Percentiles rank a stretch among this genome's conserved stretches.
Conservation (phyloP, 208 protist species). For the Pavlovales sp. region DNA sequence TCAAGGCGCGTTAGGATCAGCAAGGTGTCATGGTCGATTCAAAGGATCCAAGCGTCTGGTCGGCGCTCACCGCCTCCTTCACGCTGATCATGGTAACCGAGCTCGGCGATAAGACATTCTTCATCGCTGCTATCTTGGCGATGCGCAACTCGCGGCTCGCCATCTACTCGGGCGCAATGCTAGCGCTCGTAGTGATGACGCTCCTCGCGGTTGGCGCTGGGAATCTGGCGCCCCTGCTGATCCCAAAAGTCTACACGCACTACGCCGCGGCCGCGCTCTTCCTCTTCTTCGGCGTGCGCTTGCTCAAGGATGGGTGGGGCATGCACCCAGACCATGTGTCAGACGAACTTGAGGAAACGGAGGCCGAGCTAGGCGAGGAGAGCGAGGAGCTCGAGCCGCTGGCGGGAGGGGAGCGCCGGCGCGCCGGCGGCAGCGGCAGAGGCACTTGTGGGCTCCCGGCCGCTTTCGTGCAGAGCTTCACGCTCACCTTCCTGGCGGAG, state of each 20-base stretch:
- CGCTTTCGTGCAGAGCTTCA: conserved; percentile 82
- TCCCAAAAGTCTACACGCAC: conserved; percentile 75
- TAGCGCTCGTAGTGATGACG: conserved; percentile 83
- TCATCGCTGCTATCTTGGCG: conserved; percentile 88
- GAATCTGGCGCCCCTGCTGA: conserved; percentile 71
- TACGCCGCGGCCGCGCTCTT: conserved; percentile 77
- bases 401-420: neutral
- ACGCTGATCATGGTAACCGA: neutral
- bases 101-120: conserved; percentile 88
- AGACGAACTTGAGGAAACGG: conserved; percentile 18
- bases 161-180: conserved; percentile 76
- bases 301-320: conserved; percentile 73
- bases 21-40: no score
- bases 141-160: conserved; percentile 78
- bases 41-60: no score
- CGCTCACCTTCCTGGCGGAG: conserved; percentile 89
- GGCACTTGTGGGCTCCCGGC: conserved; percentile 46
- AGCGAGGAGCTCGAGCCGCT: conserved; percentile 31
- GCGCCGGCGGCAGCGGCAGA: no score
- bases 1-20: no score
- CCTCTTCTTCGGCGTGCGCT: conserved; percentile 76
- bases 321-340: conserved; percentile 9
- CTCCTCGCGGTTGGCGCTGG: conserved; percentile 79
- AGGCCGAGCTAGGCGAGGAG: conserved; percentile 48
- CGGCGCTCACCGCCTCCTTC: neutral